Percentiles rank a stretch among this genome's conserved stretches.
Evolutionary conservation across 768 basidiomycete genomes (phyloP).

Genomic region (Auricularia auricula-judae): DNA sequence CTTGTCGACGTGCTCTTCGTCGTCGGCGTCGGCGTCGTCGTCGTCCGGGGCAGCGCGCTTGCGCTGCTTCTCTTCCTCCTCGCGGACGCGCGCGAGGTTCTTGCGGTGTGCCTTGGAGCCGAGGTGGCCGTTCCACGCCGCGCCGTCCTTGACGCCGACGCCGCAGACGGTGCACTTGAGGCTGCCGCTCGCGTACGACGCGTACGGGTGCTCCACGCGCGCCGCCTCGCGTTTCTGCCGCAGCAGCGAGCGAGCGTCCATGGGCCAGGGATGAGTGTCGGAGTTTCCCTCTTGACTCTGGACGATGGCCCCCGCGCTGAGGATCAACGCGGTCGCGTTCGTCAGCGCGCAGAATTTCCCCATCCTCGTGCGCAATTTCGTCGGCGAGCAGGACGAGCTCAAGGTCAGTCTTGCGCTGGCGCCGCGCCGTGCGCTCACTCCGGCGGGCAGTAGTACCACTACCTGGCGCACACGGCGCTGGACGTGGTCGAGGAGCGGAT

Average conservation of each 20-base stretch:
- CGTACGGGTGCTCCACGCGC: slow-evolving; percentile 61
- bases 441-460: slow-evolving; percentile 56
- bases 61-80: slow-evolving; percentile 36
- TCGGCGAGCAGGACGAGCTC: slow-evolving; percentile 46
- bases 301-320: slow-evolving; percentile 54
- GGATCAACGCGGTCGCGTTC: slow-evolving; percentile 74
- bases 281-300: too few relatives aligned
- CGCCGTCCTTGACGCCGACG: slow-evolving; percentile 55
- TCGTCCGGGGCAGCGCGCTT: slow-evolving; percentile 25
- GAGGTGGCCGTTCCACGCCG: slow-evolving; percentile 81
- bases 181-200: slow-evolving; percentile 57
- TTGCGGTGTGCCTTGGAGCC: slow-evolving; percentile 71
- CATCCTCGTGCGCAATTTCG: slow-evolving; percentile 67
- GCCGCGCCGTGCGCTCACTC: slow-evolving; percentile 21
- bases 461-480: slow-evolving; percentile 80
- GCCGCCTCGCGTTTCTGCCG: slow-evolving; percentile 72
- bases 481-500: slow-evolving; percentile 86
- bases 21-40: slow-evolving; percentile 19
- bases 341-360: slow-evolving; percentile 76
- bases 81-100: slow-evolving; percentile 46
- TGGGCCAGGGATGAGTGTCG: background rate
- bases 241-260: slow-evolving; percentile 65
- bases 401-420: slow-evolving; percentile 85
- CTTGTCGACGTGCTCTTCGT: slow-evolving; percentile 5
- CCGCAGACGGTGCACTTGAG: slow-evolving; percentile 60